Conservation (phyloP, 805 yeast species). For the Candida quercuum region DNA sequence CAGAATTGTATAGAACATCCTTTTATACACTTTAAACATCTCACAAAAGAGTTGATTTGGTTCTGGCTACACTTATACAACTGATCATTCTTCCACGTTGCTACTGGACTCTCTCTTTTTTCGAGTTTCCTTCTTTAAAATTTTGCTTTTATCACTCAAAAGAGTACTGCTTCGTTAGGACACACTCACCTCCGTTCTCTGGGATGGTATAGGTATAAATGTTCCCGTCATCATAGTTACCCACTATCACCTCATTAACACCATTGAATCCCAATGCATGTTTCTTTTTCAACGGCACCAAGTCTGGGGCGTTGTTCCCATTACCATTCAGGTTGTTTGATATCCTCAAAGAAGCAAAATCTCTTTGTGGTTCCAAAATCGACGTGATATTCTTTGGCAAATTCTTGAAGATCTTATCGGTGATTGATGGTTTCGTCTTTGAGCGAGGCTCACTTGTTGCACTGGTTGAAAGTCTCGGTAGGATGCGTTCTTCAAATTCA, state of each 20-base stretch:
- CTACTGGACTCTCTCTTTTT: background rate
- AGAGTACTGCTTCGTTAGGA: slow-evolving; percentile 46
- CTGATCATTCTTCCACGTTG: no score
- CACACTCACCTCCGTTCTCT: slow-evolving; percentile 63
- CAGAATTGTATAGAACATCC: no score
- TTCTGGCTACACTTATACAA: no score
- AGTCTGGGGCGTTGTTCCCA: background rate
- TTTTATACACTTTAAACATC: no score
- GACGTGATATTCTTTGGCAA: slow-evolving; percentile 33
- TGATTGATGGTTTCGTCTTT: slow-evolving; percentile 16
- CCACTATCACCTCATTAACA: slow-evolving; percentile 14
- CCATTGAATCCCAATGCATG: slow-evolving; percentile 16
- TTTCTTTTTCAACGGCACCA: background rate
- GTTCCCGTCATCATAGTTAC: slow-evolving; percentile 37
- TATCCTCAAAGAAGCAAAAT: slow-evolving; percentile 54
- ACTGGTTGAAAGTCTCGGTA: slow-evolving; percentile 8
- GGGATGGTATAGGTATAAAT: slow-evolving; percentile 53
- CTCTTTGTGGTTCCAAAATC: slow-evolving; percentile 60
- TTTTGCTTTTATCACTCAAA: slow-evolving; percentile 11
- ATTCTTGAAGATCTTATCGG: slow-evolving; percentile 21
- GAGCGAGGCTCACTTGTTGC: background rate
- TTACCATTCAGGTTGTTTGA: background rate
- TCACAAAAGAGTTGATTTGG: no score
- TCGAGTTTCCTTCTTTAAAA: no score
- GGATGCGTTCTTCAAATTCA: slow-evolving; percentile 7